Conservation (phyloP, 805 yeast genomes). For the Maudiozyma pseudohumilis region DNA sequence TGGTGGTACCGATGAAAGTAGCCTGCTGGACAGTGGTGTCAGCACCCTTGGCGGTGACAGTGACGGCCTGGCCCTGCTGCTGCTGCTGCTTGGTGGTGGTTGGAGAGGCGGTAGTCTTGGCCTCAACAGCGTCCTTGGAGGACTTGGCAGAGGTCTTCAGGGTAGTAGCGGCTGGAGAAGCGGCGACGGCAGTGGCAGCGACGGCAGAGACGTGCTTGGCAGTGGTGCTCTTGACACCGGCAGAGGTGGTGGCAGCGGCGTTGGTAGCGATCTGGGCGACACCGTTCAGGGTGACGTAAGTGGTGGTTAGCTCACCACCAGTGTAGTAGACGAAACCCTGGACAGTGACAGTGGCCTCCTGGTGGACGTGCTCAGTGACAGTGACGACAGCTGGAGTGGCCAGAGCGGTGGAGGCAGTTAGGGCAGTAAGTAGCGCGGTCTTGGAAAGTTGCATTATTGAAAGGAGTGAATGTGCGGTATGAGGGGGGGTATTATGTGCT, state of each 20-base stretch:
- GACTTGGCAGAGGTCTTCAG: conserved; percentile 14
- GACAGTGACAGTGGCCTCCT: conserved; percentile 17
- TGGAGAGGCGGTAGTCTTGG: conserved; percentile 15
- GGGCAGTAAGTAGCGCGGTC: conserved; percentile 6
- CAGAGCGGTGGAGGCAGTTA: conserved; percentile 12
- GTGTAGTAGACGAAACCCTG: conserved; percentile 24
- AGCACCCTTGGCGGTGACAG: conserved; percentile 8
- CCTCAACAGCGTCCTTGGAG: conserved; percentile 21
- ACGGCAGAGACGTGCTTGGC: conserved; percentile 3
- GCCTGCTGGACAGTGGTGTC: conserved; percentile 10
- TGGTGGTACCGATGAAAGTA: conserved; percentile 7
- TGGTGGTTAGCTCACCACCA: conserved; percentile 19
- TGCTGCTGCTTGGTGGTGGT: conserved; percentile 4
- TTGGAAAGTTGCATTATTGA: conserved; percentile 8
- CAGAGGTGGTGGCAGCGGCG: conserved; percentile 4
- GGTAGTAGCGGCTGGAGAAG: conserved; percentile 14
- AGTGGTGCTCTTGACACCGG: conserved; percentile 4
- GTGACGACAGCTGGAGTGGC: conserved; percentile 25
- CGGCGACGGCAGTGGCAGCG: conserved; percentile 11
- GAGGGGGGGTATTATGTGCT: neutral
- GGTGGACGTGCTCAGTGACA: conserved; percentile 24
- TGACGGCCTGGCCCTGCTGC: conserved; percentile 8
- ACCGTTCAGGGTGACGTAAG: conserved; percentile 15
- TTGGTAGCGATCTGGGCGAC: conserved; percentile 6
- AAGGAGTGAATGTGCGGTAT: neutral